These are phyloP conservation scores for Syncephalastrum contaminatum DNA, from an alignment of 371 early-diverging fungal species.

Conservation along the genomic window DNA sequence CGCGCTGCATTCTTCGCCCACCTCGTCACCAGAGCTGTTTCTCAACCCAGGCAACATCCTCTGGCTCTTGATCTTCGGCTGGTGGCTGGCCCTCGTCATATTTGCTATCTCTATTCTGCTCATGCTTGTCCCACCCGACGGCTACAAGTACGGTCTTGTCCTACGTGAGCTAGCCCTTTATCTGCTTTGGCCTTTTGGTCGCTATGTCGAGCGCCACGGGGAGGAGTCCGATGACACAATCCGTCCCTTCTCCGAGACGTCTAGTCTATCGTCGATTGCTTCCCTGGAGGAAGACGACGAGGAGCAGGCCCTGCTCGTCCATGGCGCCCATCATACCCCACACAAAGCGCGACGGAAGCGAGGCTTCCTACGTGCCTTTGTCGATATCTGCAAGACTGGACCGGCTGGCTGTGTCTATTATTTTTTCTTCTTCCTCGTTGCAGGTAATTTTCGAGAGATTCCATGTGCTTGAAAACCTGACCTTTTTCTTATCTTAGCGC, in stretches of 20 bases:
- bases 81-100: slow-evolving; percentile 80
- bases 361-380: slow-evolving; percentile 15
- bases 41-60: slow-evolving; percentile 80
- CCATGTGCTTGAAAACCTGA: not conserved
- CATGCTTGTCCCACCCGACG: slow-evolving; percentile 48
- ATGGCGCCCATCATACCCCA: not conserved
- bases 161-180: slow-evolving; percentile 69
- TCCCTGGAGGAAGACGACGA: slow-evolving; percentile 19
- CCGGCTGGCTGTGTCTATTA: slow-evolving; percentile 70
- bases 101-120: slow-evolving; percentile 51
- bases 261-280: slow-evolving; percentile 5
- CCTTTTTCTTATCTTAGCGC: slow-evolving; percentile 47
- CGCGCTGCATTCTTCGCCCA: slow-evolving; percentile 79
- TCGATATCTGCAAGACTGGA: slow-evolving; percentile 40
- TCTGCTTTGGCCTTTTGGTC: slow-evolving; percentile 93
- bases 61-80: slow-evolving; percentile 88
- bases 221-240: slow-evolving; percentile 12
- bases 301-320: not conserved
- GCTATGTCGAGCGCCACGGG: slow-evolving; percentile 71
- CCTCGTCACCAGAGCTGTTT: slow-evolving; percentile 56
- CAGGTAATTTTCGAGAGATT: slow-evolving; percentile 37
- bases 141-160: slow-evolving; percentile 55
- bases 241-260: slow-evolving; percentile 16
- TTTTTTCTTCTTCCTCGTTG: slow-evolving; percentile 44
- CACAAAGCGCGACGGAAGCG: slow-evolving; percentile 14